Conservation (phyloP, 768 basidiomycete species). For the Boletales sp. region DNA sequence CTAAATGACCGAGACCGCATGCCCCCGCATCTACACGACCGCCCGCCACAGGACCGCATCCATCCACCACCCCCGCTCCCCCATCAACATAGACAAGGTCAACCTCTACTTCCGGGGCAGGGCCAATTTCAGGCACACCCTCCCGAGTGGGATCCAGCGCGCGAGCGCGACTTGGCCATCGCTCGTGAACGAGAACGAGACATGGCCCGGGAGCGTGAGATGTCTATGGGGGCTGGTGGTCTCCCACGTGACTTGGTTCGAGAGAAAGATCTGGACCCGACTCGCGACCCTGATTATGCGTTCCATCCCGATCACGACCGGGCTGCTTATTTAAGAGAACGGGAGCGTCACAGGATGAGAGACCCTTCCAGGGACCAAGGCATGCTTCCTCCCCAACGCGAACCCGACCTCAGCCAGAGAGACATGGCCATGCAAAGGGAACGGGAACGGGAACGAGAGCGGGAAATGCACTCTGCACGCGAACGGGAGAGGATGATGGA, state of each 20-base stretch:
- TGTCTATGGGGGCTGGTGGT: slow-evolving; percentile 14
- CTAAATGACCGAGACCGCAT: slow-evolving; percentile 25
- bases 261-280: slow-evolving; percentile 23
- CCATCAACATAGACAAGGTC: slow-evolving; percentile 18
- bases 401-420: slow-evolving; percentile 21
- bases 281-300: slow-evolving; percentile 23
- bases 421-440: slow-evolving; percentile 24
- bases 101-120: slow-evolving; percentile 25
- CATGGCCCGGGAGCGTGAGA: slow-evolving; percentile 19
- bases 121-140: slow-evolving; percentile 29
- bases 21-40: slow-evolving; percentile 21
- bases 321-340: slow-evolving; percentile 20
- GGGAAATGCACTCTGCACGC: slow-evolving; percentile 14
- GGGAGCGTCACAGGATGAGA: slow-evolving; percentile 20
- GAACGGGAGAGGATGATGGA: slow-evolving; percentile 24
- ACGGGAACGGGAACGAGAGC: slow-evolving; percentile 25
- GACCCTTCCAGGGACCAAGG: slow-evolving; percentile 17
- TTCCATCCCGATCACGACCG: slow-evolving; percentile 22
- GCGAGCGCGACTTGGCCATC: slow-evolving; percentile 24
- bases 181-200: slow-evolving; percentile 26
- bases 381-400: slow-evolving; percentile 21
- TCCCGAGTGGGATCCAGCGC: slow-evolving; percentile 24
- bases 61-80: slow-evolving; percentile 23
- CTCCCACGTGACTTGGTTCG: slow-evolving; percentile 22
- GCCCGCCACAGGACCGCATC: slow-evolving; percentile 24